These are phyloP conservation scores for Ambrosia artemisiifolia DNA, from an alignment of 129 eudicot genomes.

Conservation along the genomic window DNA sequence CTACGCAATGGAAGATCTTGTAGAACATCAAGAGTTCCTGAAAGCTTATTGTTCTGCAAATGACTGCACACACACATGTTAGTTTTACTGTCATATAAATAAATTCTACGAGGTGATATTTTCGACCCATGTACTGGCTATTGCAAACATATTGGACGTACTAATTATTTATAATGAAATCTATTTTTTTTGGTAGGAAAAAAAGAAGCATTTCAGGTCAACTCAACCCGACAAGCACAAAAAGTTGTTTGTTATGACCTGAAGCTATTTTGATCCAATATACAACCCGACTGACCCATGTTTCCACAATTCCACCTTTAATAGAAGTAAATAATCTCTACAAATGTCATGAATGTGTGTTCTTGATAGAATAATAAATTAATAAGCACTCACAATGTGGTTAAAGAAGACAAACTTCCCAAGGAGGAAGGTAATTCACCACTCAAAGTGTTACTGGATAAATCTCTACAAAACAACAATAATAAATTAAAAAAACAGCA, in stretches of 20 bases:
- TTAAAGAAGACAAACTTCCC: constrained; percentile 56
- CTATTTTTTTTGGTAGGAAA: not conserved
- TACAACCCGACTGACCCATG: not conserved
- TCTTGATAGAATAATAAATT: not conserved
- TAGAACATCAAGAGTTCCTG: constrained; percentile 86
- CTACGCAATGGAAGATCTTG: constrained; percentile 78
- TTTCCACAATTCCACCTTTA: too few species aligned
- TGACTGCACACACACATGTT: constrained; percentile 56
- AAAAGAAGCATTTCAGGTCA: not conserved
- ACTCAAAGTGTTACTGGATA: constrained; percentile 72
- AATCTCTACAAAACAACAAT: constrained; percentile 51
- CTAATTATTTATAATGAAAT: not conserved
- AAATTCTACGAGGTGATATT: not conserved
- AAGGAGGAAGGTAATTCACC: constrained; percentile 78
- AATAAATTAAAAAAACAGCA: not conserved
- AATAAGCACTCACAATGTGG: constrained; percentile 61
- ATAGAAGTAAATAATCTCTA: too few species aligned
- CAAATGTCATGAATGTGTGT: not conserved
- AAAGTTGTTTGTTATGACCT: too few species aligned
- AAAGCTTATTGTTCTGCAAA: constrained; percentile 92
- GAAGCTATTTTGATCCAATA: not conserved
- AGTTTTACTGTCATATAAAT: constrained; percentile 13
- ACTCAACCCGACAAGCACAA: not conserved
- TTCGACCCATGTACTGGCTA: not conserved
- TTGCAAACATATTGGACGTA: not conserved